A percentile compares a stretch with the other conserved stretches of the same genome.
These are phyloP conservation scores for Knufia petricola DNA, from an alignment of 2,329 filamentous ascomycete genomes.

Conservation along the genomic window DNA sequence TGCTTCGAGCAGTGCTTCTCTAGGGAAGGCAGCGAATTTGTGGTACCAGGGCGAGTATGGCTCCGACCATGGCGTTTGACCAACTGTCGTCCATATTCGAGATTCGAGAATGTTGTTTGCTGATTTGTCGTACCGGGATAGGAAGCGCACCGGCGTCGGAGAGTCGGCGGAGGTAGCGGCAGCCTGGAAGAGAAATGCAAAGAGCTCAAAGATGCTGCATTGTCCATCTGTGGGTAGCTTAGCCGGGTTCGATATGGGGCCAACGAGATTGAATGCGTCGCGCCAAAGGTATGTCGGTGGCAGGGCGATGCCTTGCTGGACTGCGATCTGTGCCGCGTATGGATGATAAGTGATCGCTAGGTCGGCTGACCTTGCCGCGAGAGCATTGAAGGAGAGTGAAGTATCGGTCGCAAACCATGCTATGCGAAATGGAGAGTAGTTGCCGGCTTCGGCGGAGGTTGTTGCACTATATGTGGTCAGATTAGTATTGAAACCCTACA, in stretches of 20 bases:
- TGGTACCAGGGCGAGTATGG: slow-evolving; percentile 10
- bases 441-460: neutral
- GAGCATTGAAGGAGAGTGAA: slow-evolving; percentile 37
- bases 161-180: slow-evolving; percentile 12
- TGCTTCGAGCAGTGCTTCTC: slow-evolving; percentile 37
- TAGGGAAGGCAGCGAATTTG: slow-evolving; percentile 35
- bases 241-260: slow-evolving; percentile 10
- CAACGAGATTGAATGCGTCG: slow-evolving; percentile 40
- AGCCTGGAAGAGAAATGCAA: slow-evolving; percentile 23
- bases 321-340: slow-evolving; percentile 36
- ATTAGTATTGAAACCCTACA: neutral
- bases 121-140: slow-evolving; percentile 41
- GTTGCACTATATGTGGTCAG: neutral
- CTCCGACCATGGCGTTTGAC: slow-evolving; percentile 27
- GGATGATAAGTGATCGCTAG: slow-evolving; percentile 40
- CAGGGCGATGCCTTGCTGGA: slow-evolving; percentile 31
- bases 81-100: slow-evolving; percentile 37
- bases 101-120: slow-evolving; percentile 43
- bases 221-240: slow-evolving; percentile 6
- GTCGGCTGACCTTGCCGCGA: slow-evolving; percentile 32
- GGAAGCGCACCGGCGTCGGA: slow-evolving; percentile 30
- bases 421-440: slow-evolving; percentile 29
- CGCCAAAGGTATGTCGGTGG: slow-evolving; percentile 37
- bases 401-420: slow-evolving; percentile 41
- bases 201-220: slow-evolving; percentile 9